Base-by-base conservation (phyloP, 2,329 filamentous ascomycete genomes). In the Gnomoniopsis sp. region DNA sequence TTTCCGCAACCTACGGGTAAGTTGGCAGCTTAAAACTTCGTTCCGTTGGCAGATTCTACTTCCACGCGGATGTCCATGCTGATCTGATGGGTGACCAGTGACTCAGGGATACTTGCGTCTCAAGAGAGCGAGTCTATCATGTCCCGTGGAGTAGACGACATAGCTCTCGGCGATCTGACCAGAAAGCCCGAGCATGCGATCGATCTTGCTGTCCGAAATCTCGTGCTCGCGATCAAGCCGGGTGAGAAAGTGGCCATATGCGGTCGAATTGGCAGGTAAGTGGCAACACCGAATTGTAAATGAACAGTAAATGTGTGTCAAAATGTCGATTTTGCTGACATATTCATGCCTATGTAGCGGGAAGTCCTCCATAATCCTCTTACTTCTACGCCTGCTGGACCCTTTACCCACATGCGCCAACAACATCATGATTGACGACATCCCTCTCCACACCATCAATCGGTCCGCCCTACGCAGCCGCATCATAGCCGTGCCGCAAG, bases 401-500 rank as follows among this genome's bases (percentile, higher is more conserved):
- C 70, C 69, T 0, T 14, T 63, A 3, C 26, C 63, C 2, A 53
- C 51, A 10, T 66, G 57, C 6, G 55, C 63, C 3, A 64, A 67
- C 3, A 65, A 62, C 30, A 69, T 74, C 17, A 21, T 56, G 0
- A 76, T 79, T 53, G 76, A 79, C 51, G 63, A 64, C 50, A 61
- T 67, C 0, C 60, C 66, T 0, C 69, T 72, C 0, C 52, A 67
- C 23, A 64, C 64, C 12, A 65, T 79, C 2, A 60, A 73, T 38
- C 68, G 75, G 2, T 10, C 62, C 1, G 61, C 65, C 0, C 67
- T 79, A 1, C 74, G 76, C 4, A 68, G 69, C 30, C 72, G 71
- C 4, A 68, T 79, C 30, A 74, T 76, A 48, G 71, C 73, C 3
- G 65, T 79, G 2, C 75, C 77, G 0, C 77, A 79, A 64, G 77